phyloP scores from a whole-genome alignment of 148 eudicot species.

The Selenicereus undatus region DNA sequence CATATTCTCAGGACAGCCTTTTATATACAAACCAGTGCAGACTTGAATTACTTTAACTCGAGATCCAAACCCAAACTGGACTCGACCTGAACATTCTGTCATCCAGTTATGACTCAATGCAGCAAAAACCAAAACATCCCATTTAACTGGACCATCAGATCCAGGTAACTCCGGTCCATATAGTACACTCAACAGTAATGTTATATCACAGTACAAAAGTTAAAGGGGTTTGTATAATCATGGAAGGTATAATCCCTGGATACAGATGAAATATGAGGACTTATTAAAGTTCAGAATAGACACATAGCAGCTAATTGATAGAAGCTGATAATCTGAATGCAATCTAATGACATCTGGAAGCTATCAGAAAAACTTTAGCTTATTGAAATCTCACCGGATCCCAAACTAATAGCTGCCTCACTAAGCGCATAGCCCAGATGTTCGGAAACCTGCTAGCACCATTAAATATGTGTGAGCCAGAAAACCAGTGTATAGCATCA shows the following conservation, averaged over 20 bases:
- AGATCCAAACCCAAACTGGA: background rate
- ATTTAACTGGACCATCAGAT: background rate
- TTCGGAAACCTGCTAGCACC: constrained; percentile 73
- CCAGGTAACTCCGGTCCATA: background rate
- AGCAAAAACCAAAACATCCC: background rate
- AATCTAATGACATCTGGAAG: background rate
- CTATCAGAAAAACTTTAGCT: background rate
- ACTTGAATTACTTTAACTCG: background rate
- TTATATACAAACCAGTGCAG: background rate
- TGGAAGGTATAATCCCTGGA: background rate
- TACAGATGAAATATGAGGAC: background rate
- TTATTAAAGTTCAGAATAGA: background rate
- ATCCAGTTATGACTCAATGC: background rate
- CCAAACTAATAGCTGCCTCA: constrained; percentile 83
- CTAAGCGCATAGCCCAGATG: constrained; percentile 86
- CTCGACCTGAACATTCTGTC: background rate
- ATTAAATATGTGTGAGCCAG: background rate
- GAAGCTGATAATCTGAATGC: background rate
- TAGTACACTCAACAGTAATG: no score
- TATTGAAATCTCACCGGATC: constrained; percentile 64
- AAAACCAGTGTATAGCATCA: background rate
- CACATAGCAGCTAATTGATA: background rate
- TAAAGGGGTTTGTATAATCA: background rate
- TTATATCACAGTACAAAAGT: no score
- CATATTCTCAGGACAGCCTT: background rate